phyloP scores from a whole-genome alignment of 1,139 yeast genomes.

The Saccharomyces hybrid region DNA sequence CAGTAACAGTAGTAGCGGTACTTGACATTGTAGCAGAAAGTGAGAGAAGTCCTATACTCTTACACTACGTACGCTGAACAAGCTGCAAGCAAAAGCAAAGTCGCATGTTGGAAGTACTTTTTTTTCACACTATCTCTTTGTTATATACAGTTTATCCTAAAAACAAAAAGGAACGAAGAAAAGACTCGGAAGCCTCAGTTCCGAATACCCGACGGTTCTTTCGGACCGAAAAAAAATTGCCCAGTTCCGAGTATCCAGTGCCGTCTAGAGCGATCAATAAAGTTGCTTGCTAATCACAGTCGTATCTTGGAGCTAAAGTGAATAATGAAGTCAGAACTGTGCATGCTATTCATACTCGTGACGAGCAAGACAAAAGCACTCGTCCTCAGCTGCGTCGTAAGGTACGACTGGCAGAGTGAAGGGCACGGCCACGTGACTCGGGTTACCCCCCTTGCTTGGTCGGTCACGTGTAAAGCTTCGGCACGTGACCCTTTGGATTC shows the following conservation, averaged over 20 bases:
- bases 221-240: background rate
- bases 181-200: background rate
- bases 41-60: background rate
- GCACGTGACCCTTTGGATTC: background rate
- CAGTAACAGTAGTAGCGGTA: constrained; percentile 7
- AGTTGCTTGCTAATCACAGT: too few relatives aligned
- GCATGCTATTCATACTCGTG: background rate
- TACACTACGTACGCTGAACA: background rate
- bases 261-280: too few relatives aligned
- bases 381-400: background rate
- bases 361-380: background rate
- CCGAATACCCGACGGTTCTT: background rate
- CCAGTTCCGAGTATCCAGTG: too few relatives aligned
- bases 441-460: background rate
- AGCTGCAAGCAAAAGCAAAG: background rate
- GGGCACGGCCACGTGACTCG: background rate
- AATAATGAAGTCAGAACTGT: too few relatives aligned
- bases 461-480: background rate
- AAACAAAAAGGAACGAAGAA: background rate
- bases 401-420: background rate
- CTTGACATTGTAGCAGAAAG: background rate
- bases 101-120: background rate
- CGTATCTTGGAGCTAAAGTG: too few relatives aligned
- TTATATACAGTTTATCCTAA: background rate
- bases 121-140: background rate